Percentiles rank a stretch among this genome's conserved stretches.
Evolutionary conservation across 352 stramenopile species (phyloP).

Genomic region (Phytophthora pistaciae): DNA sequence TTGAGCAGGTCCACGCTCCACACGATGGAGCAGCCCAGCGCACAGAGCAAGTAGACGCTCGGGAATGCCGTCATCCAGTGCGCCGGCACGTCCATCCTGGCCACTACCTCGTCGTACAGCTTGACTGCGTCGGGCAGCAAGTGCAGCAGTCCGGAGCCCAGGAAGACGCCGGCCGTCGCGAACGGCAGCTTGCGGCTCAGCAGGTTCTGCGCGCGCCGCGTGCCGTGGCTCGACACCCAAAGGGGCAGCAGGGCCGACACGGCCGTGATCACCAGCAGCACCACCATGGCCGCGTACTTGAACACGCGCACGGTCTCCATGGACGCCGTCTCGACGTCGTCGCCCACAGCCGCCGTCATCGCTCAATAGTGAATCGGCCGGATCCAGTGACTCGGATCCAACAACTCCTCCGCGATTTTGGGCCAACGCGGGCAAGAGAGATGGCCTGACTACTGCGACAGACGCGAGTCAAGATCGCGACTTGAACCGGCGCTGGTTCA

Average conservation of each 20-base stretch:
- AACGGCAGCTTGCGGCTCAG: slow-evolving; percentile 71
- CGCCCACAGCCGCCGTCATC: slow-evolving; percentile 20
- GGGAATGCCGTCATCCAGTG: slow-evolving; percentile 61
- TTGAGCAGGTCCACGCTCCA: slow-evolving; percentile 72
- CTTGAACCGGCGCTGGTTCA: slow-evolving; percentile 15
- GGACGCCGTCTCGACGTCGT: slow-evolving; percentile 24
- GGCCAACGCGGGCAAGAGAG: too few relatives aligned
- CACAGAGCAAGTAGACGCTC: slow-evolving; percentile 63
- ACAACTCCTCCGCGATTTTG: background rate
- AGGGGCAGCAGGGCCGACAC: slow-evolving; percentile 62
- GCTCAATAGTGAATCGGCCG: background rate
- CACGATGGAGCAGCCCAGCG: slow-evolving; percentile 62
- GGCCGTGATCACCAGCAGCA: slow-evolving; percentile 66
- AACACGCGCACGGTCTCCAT: slow-evolving; percentile 44
- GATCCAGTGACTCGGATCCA: background rate
- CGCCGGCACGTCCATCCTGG: slow-evolving; percentile 30
- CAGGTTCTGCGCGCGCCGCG: slow-evolving; percentile 41
- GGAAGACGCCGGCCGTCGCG: slow-evolving; percentile 68
- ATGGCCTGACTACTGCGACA: slow-evolving; percentile 7
- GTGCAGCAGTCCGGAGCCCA: slow-evolving; percentile 69
- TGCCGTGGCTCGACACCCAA: slow-evolving; percentile 61
- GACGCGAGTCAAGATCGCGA: slow-evolving; percentile 1
- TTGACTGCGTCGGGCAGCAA: slow-evolving; percentile 67
- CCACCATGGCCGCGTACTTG: slow-evolving; percentile 59
- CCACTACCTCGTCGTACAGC: slow-evolving; percentile 57